These are phyloP conservation scores for Pichia rugopelliculosa DNA, from an alignment of 805 yeast species.

Conservation along the genomic window DNA sequence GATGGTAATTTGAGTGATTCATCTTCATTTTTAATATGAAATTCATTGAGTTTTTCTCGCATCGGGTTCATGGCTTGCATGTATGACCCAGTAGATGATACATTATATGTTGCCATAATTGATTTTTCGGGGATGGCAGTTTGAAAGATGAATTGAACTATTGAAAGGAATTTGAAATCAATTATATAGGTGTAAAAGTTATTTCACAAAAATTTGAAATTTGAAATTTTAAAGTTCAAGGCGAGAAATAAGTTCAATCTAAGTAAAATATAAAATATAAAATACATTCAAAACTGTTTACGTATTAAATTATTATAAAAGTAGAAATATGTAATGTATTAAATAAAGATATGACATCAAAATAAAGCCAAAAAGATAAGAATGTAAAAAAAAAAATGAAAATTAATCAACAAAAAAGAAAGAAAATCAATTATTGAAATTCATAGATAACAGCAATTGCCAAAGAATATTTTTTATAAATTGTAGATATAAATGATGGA, in stretches of 20 bases:
- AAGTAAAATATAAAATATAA: too few relatives aligned
- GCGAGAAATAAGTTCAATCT: too few relatives aligned
- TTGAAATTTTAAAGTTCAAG: too few relatives aligned
- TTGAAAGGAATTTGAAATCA: neutral
- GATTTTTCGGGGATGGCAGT: too few relatives aligned
- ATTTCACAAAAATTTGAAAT: too few relatives aligned
- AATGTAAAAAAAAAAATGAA: neutral
- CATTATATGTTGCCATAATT: conserved; percentile 45
- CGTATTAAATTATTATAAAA: neutral
- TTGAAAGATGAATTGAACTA: too few relatives aligned
- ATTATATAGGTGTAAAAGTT: too few relatives aligned
- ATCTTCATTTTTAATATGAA: conserved; percentile 24
- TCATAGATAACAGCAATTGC: neutral
- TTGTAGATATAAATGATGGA: neutral
- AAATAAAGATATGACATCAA: neutral
- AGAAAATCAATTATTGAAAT: neutral
- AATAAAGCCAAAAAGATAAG: neutral
- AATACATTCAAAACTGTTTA: neutral
- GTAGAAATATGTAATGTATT: neutral
- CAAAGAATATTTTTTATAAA: neutral
- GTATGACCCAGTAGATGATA: conserved; percentile 62
- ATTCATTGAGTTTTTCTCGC: conserved; percentile 39
- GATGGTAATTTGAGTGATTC: conserved; percentile 22
- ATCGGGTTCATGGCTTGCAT: conserved; percentile 73
- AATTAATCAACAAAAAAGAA: neutral